phyloP scores from a whole-genome alignment of 2,329 filamentous ascomycete species.

The Trichoderma cornu-damae region DNA sequence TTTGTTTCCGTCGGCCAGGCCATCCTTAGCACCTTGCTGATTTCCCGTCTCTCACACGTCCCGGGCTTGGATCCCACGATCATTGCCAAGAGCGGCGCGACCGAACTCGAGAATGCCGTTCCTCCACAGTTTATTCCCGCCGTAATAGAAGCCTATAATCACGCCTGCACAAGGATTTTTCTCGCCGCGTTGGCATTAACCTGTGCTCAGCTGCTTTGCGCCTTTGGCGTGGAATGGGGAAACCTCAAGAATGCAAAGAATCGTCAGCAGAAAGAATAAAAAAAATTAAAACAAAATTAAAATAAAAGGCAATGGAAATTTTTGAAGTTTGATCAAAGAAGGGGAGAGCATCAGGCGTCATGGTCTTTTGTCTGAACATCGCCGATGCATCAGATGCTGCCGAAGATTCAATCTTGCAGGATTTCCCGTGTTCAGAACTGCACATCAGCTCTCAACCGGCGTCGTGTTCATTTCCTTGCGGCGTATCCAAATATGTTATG shows the following conservation, averaged over 20 bases:
- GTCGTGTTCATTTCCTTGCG: no score
- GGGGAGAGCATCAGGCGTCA: not conserved
- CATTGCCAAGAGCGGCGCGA: conserved; percentile 50
- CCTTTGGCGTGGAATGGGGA: conserved; percentile 60
- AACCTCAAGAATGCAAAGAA: conserved; percentile 53
- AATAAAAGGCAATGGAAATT: not conserved
- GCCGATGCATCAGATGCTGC: no score
- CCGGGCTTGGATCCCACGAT: conserved; percentile 39
- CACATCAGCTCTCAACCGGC: no score
- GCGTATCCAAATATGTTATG: no score
- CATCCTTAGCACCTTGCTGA: conserved; percentile 45
- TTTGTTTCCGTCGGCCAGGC: conserved; percentile 55
- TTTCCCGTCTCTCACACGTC: conserved; percentile 35
- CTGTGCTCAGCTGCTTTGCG: conserved; percentile 51
- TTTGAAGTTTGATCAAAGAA: not conserved
- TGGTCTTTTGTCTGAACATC: no score
- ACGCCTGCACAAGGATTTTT: conserved; percentile 57
- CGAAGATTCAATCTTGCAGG: no score
- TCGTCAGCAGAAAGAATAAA: conserved; percentile 8
- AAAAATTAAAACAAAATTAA: no score
- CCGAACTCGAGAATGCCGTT: conserved; percentile 53
- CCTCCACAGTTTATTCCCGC: conserved; percentile 43
- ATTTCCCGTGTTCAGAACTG: no score
- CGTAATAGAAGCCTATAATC: conserved; percentile 62
- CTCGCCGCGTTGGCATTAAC: conserved; percentile 56